Evolutionary conservation across 2,329 filamentous ascomycete genomes (phyloP), one percentile per base, ranked within the genome.

Genomic region (Sclerotinia borealis): DNA sequence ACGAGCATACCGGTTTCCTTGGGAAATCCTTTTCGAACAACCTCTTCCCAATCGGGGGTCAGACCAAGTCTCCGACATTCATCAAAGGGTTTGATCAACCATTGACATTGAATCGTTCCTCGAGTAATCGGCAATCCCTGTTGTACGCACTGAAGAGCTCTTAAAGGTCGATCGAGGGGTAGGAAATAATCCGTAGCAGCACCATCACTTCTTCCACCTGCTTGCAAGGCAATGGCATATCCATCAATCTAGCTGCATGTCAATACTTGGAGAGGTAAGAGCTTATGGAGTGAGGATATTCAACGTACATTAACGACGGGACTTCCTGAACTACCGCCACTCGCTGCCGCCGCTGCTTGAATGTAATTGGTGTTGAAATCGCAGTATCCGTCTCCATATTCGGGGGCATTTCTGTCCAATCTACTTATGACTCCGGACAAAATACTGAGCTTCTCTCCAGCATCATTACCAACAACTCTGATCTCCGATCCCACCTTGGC

Each of bases 291-390:
- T 19, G 1, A 17, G 11, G n/a, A 19, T 34, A 19, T 58, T 45
- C 29, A 22, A 45, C 54, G 5, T 58, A 58, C 54, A 77, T 97
- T 96, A 66, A 99, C 93, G 0, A 99, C 95, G 0, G 95, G 95
- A 86, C 91, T 96, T 67, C 95, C 95, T n/a, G 95, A 99, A 79
- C 92, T 96, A 69, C 95, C 95, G 69, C 95, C 95, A 75, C 93
- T 98, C 3, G 95, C 96, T 5, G 95, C 93, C 4, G 95, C 96
- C 17, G 96, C 96, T 68, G 96, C 95, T 79, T 99, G 95, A 72
- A 98, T 98, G 80, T 99, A 99, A 75, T 96, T 88, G 56, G 85
- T 88, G 75, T 89, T 99, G 84, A 99, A 99, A 75, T 99, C 95
- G 76, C 93, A 95, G 76, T 99, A 99, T 34, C 95, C 95, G 68